A percentile compares a stretch with the other conserved stretches of the same genome.
Evolutionary conservation across 202 grass and related monocot species (phyloP).

Genomic region (Saccharum hybrid): DNA sequence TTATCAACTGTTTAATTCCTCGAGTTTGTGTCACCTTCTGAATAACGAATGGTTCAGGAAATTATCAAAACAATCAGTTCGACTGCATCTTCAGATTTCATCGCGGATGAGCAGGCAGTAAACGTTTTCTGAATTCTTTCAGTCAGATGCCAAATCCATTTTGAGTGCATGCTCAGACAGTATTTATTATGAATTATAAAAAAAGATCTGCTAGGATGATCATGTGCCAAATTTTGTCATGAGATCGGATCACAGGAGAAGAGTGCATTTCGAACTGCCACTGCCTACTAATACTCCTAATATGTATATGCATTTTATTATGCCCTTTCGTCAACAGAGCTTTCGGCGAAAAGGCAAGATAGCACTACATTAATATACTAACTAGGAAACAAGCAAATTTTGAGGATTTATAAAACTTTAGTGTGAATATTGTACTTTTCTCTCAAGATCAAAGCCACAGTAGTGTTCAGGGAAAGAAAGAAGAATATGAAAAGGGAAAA

Average conservation of each 20-base stretch:
- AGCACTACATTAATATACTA: background rate
- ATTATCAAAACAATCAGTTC: background rate
- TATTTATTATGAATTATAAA: background rate
- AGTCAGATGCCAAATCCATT: slow-evolving; percentile 1
- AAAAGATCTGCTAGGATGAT: background rate
- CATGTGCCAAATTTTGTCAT: background rate
- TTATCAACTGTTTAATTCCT: slow-evolving; percentile 29
- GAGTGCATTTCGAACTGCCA: slow-evolving; percentile 28
- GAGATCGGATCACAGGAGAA: background rate
- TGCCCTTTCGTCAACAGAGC: slow-evolving; percentile 15
- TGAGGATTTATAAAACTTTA: background rate
- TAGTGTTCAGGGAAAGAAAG: background rate
- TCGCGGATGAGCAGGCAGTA: background rate
- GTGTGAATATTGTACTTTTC: background rate
- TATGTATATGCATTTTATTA: background rate
- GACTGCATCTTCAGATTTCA: slow-evolving; percentile 27
- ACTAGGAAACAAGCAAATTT: background rate
- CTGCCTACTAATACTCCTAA: background rate
- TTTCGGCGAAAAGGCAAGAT: slow-evolving; percentile 21
- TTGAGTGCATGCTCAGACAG: background rate
- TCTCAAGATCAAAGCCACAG: background rate
- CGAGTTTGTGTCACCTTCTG: slow-evolving; percentile 1
- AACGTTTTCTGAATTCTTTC: slow-evolving; percentile 7
- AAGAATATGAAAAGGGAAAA: background rate
- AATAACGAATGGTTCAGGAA: slow-evolving; percentile 27